A percentile compares a stretch with the other conserved stretches of the same genome.
phyloP scores from a whole-genome alignment of 352 stramenopile species.

The Phytophthora pisi region DNA sequence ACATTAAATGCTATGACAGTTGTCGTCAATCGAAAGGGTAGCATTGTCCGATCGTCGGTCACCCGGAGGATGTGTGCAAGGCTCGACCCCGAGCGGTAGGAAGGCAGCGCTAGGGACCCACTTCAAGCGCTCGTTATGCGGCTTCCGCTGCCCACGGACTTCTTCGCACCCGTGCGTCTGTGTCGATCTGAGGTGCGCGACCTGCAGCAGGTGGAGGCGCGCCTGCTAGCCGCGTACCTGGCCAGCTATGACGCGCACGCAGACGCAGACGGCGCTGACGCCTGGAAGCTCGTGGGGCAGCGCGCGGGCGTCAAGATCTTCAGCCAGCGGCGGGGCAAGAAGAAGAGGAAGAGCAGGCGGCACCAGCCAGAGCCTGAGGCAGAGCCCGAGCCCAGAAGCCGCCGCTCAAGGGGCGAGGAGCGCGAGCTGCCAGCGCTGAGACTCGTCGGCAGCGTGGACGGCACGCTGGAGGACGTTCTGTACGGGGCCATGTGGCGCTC shows the following conservation, averaged over 20 bases:
- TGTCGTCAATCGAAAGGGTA: too few relatives aligned
- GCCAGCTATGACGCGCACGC: conserved; percentile 55
- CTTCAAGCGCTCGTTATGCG: conserved; percentile 40
- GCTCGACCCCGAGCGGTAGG: too few relatives aligned
- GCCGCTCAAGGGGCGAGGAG: conserved; percentile 1
- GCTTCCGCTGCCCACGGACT: conserved; percentile 50
- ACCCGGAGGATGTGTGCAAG: too few relatives aligned
- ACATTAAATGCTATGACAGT: too few relatives aligned
- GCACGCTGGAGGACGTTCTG: conserved; percentile 48
- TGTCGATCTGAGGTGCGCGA: conserved; percentile 42
- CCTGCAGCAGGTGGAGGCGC: conserved; percentile 51
- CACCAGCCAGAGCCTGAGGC: conserved; percentile 1
- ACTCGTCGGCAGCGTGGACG: conserved; percentile 45
- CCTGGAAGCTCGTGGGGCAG: conserved; percentile 59
- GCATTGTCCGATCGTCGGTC: too few relatives aligned
- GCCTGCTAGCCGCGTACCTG: conserved; percentile 56
- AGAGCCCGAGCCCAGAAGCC: too few relatives aligned
- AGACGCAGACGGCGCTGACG: conserved; percentile 4
- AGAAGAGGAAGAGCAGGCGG: conserved; percentile 8
- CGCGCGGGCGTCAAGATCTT: conserved; percentile 57
- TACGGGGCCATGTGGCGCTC: conserved; percentile 55
- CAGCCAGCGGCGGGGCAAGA: conserved; percentile 32
- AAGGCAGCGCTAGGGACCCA: neutral
- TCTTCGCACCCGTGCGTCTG: conserved; percentile 60
- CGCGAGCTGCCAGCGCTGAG: conserved; percentile 40